Conservation (phyloP, 1,139 yeast genomes). For the Geotrichum macrosporum region DNA sequence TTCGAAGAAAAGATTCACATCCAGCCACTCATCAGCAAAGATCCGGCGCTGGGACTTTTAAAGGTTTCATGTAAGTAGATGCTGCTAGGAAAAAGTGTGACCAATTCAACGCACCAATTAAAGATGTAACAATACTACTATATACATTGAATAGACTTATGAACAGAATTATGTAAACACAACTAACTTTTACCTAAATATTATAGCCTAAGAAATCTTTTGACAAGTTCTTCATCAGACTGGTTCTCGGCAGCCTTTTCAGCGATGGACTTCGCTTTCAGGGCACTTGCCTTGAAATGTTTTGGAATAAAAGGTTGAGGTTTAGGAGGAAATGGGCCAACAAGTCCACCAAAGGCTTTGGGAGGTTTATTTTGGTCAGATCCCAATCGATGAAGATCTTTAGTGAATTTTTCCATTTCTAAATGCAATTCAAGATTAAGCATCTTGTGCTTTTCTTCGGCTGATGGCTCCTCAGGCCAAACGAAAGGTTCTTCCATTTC, state of each 20-base stretch:
- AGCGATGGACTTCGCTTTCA: slow-evolving; percentile 40
- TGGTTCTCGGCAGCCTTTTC: slow-evolving; percentile 22
- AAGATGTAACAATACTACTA: slow-evolving; percentile 10
- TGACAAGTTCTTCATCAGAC: slow-evolving; percentile 28
- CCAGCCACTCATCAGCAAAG: neutral
- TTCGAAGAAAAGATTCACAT: slow-evolving; percentile 14
- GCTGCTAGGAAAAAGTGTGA: too few relatives aligned
- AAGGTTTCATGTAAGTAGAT: slow-evolving; percentile 13
- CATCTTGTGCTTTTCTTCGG: slow-evolving; percentile 39
- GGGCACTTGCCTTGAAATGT: slow-evolving; percentile 44
- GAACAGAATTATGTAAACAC: neutral
- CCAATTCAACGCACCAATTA: too few relatives aligned
- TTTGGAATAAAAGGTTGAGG: slow-evolving; percentile 70
- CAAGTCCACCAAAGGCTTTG: slow-evolving; percentile 70
- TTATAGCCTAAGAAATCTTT: slow-evolving; percentile 20
- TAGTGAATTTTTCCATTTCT: slow-evolving; percentile 36
- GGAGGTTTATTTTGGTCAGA: slow-evolving; percentile 67
- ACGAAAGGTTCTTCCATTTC: slow-evolving; percentile 90
- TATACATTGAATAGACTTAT: slow-evolving; percentile 9
- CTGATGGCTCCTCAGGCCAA: slow-evolving; percentile 69
- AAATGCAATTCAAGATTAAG: slow-evolving; percentile 28
- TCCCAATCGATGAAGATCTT: slow-evolving; percentile 44
- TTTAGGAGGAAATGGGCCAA: slow-evolving; percentile 61
- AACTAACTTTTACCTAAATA: too few relatives aligned
- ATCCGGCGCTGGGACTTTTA: slow-evolving; percentile 6